These are phyloP conservation scores for Mycocentrospora acerina DNA, from an alignment of 2,329 filamentous ascomycete genomes.

Conservation along the genomic window DNA sequence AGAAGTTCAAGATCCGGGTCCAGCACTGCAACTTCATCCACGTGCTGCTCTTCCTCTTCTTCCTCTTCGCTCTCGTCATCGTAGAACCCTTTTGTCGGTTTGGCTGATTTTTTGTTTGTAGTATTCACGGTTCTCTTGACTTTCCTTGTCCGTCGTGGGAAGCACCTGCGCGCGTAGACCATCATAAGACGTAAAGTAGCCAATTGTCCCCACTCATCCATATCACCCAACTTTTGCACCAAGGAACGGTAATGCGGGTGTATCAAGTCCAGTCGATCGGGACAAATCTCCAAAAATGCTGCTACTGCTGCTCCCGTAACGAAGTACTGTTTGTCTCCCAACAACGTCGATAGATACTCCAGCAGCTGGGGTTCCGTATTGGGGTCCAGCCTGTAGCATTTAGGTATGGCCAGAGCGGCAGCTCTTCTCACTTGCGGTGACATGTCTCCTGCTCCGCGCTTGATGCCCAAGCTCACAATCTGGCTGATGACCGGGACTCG, in stretches of 20 bases:
- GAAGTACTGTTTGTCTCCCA: slow-evolving; percentile 92
- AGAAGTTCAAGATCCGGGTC: slow-evolving; percentile 83
- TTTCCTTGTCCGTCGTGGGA: slow-evolving; percentile 68
- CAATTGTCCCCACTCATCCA: slow-evolving; percentile 98
- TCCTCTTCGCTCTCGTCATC: slow-evolving; percentile 51
- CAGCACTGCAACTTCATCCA: slow-evolving; percentile 61
- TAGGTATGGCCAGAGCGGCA: slow-evolving; percentile 89
- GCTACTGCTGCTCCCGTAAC: slow-evolving; percentile 92
- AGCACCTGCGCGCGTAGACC: slow-evolving; percentile 82
- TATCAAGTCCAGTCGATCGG: slow-evolving; percentile 81
- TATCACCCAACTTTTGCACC: slow-evolving; percentile 90
- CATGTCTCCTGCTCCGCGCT: slow-evolving; percentile 91
- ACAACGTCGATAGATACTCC: slow-evolving; percentile 74
- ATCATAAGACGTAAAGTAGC: slow-evolving; percentile 80
- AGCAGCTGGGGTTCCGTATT: slow-evolving; percentile 80
- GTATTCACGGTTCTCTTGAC: slow-evolving; percentile 54
- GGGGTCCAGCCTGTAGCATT: slow-evolving; percentile 90
- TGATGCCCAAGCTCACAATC: slow-evolving; percentile 94
- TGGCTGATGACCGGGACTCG: slow-evolving; percentile 97
- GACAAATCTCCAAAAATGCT: slow-evolving; percentile 86
- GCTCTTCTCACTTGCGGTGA: slow-evolving; percentile 90
- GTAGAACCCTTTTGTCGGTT: slow-evolving; percentile 72
- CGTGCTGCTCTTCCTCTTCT: slow-evolving; percentile 49
- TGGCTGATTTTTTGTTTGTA: slow-evolving; percentile 39
- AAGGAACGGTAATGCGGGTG: slow-evolving; percentile 86